These are phyloP conservation scores for Aphanomyces invadans DNA, from an alignment of 352 stramenopile genomes.

Conservation along the genomic window DNA sequence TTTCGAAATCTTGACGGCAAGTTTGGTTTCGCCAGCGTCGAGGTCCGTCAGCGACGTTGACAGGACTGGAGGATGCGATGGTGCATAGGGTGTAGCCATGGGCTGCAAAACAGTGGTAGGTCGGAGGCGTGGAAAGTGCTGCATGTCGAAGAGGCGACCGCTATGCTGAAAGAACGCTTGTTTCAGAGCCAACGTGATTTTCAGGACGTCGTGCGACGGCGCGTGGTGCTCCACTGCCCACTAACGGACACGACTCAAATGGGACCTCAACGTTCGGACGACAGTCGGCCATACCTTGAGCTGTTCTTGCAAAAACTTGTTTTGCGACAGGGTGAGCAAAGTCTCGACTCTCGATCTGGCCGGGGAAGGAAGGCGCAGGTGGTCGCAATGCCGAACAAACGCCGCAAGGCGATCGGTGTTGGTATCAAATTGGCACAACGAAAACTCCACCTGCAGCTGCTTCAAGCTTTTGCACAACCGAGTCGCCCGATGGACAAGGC, in stretches of 20 bases:
- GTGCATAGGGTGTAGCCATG: not conserved
- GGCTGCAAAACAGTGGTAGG: not conserved
- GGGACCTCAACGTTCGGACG: not conserved
- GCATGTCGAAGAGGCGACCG: not conserved
- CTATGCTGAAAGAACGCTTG: not conserved
- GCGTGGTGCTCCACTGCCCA: not conserved
- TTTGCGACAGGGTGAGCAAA: not conserved
- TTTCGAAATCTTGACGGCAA: not conserved
- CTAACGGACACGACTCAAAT: not conserved
- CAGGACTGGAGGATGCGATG: not conserved
- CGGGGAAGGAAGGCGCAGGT: not conserved
- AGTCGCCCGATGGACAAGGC: not conserved
- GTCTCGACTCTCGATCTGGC: not conserved
- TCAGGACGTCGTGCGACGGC: not conserved
- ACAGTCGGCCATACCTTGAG: not conserved
- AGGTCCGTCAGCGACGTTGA: not conserved
- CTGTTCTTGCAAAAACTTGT: slow-evolving; percentile 8
- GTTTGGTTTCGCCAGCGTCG: not conserved
- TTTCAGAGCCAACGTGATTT: not conserved
- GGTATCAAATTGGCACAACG: not conserved
- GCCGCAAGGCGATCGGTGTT: not conserved
- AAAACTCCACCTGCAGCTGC: not conserved
- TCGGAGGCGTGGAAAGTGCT: slow-evolving; percentile 1
- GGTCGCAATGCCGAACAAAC: not conserved
- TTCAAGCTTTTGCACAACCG: not conserved